Percentiles rank a stretch among this genome's conserved stretches.
Conservation (phyloP, 257 asterid genomes). For the Capsicum chinense region DNA sequence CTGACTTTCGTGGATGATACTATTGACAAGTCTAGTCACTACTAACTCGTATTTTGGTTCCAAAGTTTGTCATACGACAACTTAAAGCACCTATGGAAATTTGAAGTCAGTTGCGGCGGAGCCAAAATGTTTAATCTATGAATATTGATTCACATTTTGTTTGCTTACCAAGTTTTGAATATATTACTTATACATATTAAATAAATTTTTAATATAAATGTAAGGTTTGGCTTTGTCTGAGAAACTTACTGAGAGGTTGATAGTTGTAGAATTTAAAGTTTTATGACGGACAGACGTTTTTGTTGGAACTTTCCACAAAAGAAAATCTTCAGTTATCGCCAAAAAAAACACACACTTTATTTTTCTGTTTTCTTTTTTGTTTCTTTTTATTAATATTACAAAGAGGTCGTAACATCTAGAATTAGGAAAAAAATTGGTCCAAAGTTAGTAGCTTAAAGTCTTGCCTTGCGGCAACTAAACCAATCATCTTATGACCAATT, state of each 20-base stretch:
- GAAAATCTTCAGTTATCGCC: background rate
- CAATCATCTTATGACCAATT: background rate
- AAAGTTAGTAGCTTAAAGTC: background rate
- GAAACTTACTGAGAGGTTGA: background rate
- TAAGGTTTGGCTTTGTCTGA: background rate
- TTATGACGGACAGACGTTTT: too few species aligned
- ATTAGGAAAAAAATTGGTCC: background rate
- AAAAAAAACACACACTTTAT: too few species aligned
- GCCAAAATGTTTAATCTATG: background rate
- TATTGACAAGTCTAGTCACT: background rate
- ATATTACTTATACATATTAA: background rate
- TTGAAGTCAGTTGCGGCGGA: background rate
- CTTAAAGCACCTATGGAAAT: background rate
- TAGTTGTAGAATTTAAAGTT: background rate
- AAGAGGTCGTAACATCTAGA: background rate
- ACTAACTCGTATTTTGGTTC: background rate
- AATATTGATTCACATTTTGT: background rate
- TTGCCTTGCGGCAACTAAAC: background rate
- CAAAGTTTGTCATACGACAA: background rate
- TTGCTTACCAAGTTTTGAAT: background rate
- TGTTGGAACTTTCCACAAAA: too few species aligned
- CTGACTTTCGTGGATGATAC: constrained; percentile 28
- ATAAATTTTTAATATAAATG: background rate
- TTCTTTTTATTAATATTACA: constrained; percentile 35
- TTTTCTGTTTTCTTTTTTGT: background rate